These are phyloP conservation scores for Trichocladium antarcticum DNA, from an alignment of 495 filamentous ascomycete species.

Conservation along the genomic window DNA sequence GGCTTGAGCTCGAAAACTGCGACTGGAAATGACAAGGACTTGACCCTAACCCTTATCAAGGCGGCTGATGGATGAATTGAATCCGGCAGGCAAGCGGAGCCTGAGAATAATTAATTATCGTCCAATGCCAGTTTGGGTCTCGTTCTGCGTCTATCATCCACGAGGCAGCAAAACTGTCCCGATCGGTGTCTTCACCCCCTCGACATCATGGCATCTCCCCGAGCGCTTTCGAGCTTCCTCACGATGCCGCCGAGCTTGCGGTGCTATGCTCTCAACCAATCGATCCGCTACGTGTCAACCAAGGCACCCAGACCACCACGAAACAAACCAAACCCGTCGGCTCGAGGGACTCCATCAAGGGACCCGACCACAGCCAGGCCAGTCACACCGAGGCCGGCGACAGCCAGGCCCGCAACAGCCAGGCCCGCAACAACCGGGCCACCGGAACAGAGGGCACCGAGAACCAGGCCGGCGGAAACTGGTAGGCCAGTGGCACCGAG, in stretches of 20 bases:
- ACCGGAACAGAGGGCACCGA: too few species aligned
- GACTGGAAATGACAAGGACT: not conserved
- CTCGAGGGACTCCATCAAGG: not conserved
- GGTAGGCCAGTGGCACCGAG: too few species aligned
- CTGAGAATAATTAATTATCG: not conserved
- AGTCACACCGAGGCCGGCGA: not conserved
- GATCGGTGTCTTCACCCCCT: not conserved
- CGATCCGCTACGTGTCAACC: not conserved
- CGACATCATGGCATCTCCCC: not conserved
- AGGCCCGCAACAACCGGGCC: too few species aligned
- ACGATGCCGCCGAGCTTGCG: constrained; percentile 13
- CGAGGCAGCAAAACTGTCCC: too few species aligned
- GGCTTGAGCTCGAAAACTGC: not conserved
- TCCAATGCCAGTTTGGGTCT: too few species aligned
- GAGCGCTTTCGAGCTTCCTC: constrained; percentile 2
- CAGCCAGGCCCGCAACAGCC: too few species aligned
- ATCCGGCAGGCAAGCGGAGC: constrained; percentile 9
- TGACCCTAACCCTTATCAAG: constrained; percentile 19
- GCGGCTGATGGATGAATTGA: too few species aligned
- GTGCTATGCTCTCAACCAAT: constrained; percentile 6
- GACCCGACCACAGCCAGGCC: not conserved
- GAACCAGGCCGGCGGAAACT: too few species aligned
- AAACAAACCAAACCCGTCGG: not conserved
- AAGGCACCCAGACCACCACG: not conserved
- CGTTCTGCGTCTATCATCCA: too few species aligned